phyloP scores from a whole-genome alignment of 225 moss, liverwort and hornwort genomes.

The Physcomitrium patens region DNA sequence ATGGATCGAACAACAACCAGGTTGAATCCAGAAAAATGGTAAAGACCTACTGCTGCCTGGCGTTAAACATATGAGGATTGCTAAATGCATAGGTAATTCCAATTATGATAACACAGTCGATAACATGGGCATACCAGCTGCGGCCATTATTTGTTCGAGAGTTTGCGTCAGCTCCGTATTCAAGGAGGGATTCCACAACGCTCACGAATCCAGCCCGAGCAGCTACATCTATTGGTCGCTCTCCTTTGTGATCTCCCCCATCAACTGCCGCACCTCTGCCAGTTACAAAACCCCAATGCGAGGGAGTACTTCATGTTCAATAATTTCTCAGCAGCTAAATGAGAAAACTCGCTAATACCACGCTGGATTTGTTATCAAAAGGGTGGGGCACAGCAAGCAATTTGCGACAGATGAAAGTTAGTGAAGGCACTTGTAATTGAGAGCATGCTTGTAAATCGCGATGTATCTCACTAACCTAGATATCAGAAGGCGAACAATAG shows the following conservation, averaged over 20 bases:
- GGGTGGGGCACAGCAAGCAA: background rate
- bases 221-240: constrained; percentile 58
- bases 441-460: background rate
- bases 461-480: constrained; percentile 38
- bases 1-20: too few species aligned
- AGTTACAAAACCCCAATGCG: constrained; percentile 14
- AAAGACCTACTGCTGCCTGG: too few species aligned
- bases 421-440: background rate
- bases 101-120: background rate
- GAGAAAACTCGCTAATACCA: background rate
- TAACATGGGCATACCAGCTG: constrained; percentile 46
- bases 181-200: constrained; percentile 46
- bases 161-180: constrained; percentile 47
- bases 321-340: background rate
- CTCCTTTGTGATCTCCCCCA: constrained; percentile 58
- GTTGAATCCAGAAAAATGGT: too few species aligned
- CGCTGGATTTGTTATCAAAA: background rate
- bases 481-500: constrained; percentile 52
- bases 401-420: constrained; percentile 11
- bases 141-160: constrained; percentile 61
- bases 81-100: background rate
- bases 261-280: constrained; percentile 55
- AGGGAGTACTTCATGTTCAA: background rate
- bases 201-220: constrained; percentile 51
- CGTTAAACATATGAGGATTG: too few species aligned